Evolutionary conservation across 768 basidiomycete species (phyloP).

Genomic region (Agaricus sinodeliciosus): DNA sequence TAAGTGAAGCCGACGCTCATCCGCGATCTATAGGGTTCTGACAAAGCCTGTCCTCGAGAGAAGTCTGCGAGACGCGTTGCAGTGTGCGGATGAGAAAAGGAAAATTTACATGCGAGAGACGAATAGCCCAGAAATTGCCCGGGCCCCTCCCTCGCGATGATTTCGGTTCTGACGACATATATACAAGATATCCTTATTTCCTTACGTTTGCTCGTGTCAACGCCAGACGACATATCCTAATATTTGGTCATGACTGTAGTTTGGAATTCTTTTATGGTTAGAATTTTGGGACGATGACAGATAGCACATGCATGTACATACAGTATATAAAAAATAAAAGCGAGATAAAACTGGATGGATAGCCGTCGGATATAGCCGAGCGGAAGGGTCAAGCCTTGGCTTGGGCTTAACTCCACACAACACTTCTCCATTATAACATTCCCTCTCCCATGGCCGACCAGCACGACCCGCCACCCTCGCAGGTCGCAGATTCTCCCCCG

Average conservation of each 20-base stretch:
- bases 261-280: not conserved
- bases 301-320: no score
- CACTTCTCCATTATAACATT: not conserved
- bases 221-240: not conserved
- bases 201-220: not conserved
- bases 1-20: conserved; percentile 7
- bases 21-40: conserved; percentile 42
- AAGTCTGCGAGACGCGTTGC: conserved; percentile 37
- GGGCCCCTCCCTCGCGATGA: not conserved
- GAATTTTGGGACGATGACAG: no score
- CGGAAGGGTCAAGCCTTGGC: conserved; percentile 6
- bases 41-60: conserved; percentile 77
- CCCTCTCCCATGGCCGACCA: not conserved
- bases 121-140: conserved; percentile 6
- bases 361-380: conserved; percentile 32
- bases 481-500: conserved; percentile 10
- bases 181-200: conserved; percentile 6
- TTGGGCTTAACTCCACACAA: conserved; percentile 3
- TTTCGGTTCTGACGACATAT: conserved; percentile 3
- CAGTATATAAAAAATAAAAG: not conserved
- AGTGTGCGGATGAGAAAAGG: conserved; percentile 39
- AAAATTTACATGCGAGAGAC: conserved; percentile 20
- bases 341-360: conserved; percentile 9
- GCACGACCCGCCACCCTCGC: not conserved
- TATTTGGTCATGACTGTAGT: not conserved